phyloP scores from a whole-genome alignment of 805 yeast genomes.

The Candida argentea region DNA sequence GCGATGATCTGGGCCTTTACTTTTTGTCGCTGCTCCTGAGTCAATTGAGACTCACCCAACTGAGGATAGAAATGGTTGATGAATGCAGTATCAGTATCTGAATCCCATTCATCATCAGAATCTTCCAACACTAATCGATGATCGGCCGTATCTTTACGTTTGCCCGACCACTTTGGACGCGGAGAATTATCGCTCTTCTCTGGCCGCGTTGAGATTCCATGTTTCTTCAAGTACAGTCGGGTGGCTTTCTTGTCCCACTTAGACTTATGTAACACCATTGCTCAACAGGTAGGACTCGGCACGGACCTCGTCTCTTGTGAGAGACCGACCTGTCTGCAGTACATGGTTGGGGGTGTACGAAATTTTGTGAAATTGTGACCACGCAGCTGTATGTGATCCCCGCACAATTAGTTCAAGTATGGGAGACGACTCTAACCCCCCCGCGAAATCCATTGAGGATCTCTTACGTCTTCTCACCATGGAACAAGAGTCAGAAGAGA shows the following conservation, averaged over 20 bases:
- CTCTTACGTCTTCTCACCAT: conserved; percentile 43
- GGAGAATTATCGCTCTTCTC: conserved; percentile 8
- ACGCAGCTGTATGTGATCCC: too few species aligned
- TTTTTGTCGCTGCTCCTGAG: conserved; percentile 24
- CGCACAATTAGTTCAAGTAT: background rate
- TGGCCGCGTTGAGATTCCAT: conserved; percentile 17
- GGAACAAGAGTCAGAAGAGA: conserved; percentile 46
- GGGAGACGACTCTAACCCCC: conserved; percentile 3
- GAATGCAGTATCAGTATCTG: conserved; percentile 28
- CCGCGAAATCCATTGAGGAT: conserved; percentile 42
- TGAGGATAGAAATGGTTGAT: conserved; percentile 31
- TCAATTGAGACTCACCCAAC: conserved; percentile 22
- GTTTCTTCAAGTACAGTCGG: conserved; percentile 27
- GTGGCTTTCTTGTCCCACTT: conserved; percentile 38
- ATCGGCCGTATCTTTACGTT: conserved; percentile 8
- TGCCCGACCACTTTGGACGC: conserved; percentile 26
- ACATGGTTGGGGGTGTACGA: too few species aligned
- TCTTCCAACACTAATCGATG: conserved; percentile 15
- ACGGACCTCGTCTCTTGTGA: background rate
- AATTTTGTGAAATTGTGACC: too few species aligned
- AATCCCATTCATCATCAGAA: conserved; percentile 29
- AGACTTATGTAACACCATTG: conserved; percentile 32
- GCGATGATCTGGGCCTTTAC: conserved; percentile 25
- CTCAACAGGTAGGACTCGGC: background rate
- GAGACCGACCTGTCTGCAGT: too few species aligned